Base-by-base conservation (phyloP, 495 filamentous ascomycete genomes). In the Podospora comata region DNA sequence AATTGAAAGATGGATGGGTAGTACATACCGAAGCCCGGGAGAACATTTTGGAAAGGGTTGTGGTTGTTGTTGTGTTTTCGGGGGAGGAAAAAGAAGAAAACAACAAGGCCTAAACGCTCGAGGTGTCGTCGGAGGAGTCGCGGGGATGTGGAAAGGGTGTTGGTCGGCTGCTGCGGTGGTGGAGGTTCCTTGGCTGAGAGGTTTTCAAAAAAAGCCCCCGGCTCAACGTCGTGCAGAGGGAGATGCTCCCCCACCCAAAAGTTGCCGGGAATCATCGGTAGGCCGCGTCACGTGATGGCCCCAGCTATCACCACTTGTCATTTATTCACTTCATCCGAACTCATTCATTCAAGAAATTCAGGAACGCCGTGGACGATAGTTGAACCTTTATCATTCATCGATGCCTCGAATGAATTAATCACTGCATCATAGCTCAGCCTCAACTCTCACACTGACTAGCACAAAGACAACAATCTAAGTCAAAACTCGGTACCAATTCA, bases 1-100 rank as follows among this genome's bases (percentile, higher is more conserved):
- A 71, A 71, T 71, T 56, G 61, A 48, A 28, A 79, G 30, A 32
- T 32, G 30, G 3, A 32, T 23, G 23, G 23, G 30, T 32, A 23
- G 4, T 6, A 32, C 85, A 74, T 83, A 91, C 89, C 81, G 87
- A 89, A 75, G 84, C 85, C 81, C 89, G 79, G 79, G 90, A 82
- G 67, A 91, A 83, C 89, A 91, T 91, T 80, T 81, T 58, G 18
- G 13, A 18, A 15, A n/a, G 23, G 4, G 55, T 20, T 86, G 83
- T 75, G 71, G 18, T 53, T 57, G 67, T 64, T 74, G 71, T 62
- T 70, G 4, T 32, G 30, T 32, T 32, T 4, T 32, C 23, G 30
- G 30, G 30, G 30, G 70, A 76, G 75, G 64, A 71, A 69, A 74
- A 75, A 73, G 71, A 72, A 74, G 72, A 69, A 74, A 75, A 72